These are phyloP conservation scores for Halteria grandinella DNA, from an alignment of 73 alveolate genomes.

Conservation along the genomic window DNA sequence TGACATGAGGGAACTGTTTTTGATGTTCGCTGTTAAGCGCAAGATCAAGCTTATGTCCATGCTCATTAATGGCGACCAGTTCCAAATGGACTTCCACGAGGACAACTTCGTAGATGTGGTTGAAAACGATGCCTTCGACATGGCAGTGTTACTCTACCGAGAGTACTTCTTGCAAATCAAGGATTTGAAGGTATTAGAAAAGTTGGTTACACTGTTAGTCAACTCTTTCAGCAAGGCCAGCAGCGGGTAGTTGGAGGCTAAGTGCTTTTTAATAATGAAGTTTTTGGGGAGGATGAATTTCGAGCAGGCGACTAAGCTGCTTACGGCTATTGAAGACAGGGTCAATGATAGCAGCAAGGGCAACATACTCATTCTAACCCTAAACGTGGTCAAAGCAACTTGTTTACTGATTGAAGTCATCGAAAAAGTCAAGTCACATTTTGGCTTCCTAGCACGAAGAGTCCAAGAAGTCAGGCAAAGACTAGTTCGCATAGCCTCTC, in stretches of 20 bases:
- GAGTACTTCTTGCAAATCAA: slow-evolving; percentile 62
- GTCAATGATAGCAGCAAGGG: slow-evolving; percentile 38
- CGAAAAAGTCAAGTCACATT: slow-evolving; percentile 33
- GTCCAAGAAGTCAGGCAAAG: slow-evolving; percentile 25
- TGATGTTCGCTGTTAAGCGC: slow-evolving; percentile 64
- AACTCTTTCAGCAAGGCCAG: slow-evolving; percentile 56
- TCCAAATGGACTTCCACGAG: slow-evolving; percentile 28
- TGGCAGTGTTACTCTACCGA: slow-evolving; percentile 68
- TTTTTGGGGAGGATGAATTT: slow-evolving; percentile 44
- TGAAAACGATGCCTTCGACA: slow-evolving; percentile 72
- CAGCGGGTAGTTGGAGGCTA: slow-evolving; percentile 66
- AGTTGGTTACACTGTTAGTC: slow-evolving; percentile 46
- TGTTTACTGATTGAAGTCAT: slow-evolving; percentile 60
- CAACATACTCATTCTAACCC: slow-evolving; percentile 46
- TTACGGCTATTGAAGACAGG: slow-evolving; percentile 48
- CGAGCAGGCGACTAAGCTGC: slow-evolving; percentile 43
- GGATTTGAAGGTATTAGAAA: slow-evolving; percentile 2
- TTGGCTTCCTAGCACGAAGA: slow-evolving; percentile 29
- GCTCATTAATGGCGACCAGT: slow-evolving; percentile 55
- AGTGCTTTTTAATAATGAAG: slow-evolving; percentile 61
- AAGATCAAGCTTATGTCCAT: slow-evolving; percentile 68
- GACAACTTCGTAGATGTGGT: slow-evolving; percentile 57
- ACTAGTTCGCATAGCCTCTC: background rate
- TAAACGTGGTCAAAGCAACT: slow-evolving; percentile 58
- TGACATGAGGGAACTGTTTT: slow-evolving; percentile 60